These are phyloP conservation scores for Verticillium alfalfae DNA, from an alignment of 2,329 filamentous ascomycete genomes.

Conservation along the genomic window DNA sequence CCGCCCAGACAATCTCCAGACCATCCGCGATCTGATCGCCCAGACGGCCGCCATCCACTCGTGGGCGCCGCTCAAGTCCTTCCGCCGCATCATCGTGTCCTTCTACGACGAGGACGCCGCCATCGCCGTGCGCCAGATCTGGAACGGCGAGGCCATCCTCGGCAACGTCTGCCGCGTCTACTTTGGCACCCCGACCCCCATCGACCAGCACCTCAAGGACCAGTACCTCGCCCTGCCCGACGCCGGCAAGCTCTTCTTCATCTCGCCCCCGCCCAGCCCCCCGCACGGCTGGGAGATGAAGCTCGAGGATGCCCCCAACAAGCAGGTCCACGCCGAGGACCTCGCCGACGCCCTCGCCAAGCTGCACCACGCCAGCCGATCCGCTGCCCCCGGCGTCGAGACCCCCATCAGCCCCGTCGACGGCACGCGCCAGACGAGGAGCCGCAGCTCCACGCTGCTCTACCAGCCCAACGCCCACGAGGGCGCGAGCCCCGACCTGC, in stretches of 20 bases:
- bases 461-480: slow-evolving; percentile 53
- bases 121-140: slow-evolving; percentile 63
- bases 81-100: slow-evolving; percentile 74
- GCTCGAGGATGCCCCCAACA: slow-evolving; percentile 65
- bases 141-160: slow-evolving; percentile 70
- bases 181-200: slow-evolving; percentile 58
- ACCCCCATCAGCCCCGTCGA: slow-evolving; percentile 36
- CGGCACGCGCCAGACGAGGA: slow-evolving; percentile 32
- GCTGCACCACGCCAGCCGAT: slow-evolving; percentile 42
- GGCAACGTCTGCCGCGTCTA: slow-evolving; percentile 65
- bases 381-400: slow-evolving; percentile 14
- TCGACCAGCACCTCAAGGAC: slow-evolving; percentile 40
- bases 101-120: slow-evolving; percentile 68
- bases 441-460: slow-evolving; percentile 60
- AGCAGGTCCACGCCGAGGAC: slow-evolving; percentile 64
- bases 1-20: slow-evolving; percentile 65
- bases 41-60: slow-evolving; percentile 67
- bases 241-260: slow-evolving; percentile 68
- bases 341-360: slow-evolving; percentile 61
- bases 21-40: slow-evolving; percentile 66
- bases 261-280: slow-evolving; percentile 62
- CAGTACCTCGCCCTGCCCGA: slow-evolving; percentile 62
- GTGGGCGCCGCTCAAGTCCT: slow-evolving; percentile 76
- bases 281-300: slow-evolving; percentile 65
- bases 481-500: slow-evolving; percentile 49